These are phyloP conservation scores for Tylopilus intermedius DNA, from an alignment of 768 basidiomycete genomes.

Conservation along the genomic window DNA sequence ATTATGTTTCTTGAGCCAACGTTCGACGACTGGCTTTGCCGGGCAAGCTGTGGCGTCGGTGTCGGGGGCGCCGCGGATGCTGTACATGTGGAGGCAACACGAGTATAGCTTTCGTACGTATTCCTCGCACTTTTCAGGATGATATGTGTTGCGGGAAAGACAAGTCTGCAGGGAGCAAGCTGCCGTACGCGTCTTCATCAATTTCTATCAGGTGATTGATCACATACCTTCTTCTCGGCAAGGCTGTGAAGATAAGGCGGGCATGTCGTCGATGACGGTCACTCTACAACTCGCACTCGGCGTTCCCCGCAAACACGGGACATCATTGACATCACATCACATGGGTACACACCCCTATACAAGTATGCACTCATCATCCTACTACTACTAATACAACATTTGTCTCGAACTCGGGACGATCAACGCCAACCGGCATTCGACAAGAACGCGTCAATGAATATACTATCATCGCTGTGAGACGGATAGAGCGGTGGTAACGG, in stretches of 20 bases:
- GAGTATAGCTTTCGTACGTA: slow-evolving; percentile 50
- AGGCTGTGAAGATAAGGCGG: background rate
- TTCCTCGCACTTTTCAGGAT: slow-evolving; percentile 56
- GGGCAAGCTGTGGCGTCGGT: slow-evolving; percentile 62
- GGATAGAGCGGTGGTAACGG: background rate
- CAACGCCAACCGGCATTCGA: background rate
- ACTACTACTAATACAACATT: background rate
- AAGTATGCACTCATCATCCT: background rate
- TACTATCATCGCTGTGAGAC: background rate
- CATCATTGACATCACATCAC: background rate
- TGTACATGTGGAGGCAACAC: slow-evolving; percentile 61
- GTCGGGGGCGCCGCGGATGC: slow-evolving; percentile 18
- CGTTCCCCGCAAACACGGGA: background rate
- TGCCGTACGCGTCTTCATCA: slow-evolving; percentile 20
- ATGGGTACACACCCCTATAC: background rate
- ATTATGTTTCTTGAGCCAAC: slow-evolving; percentile 47
- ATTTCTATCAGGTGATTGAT: background rate
- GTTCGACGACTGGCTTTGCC: slow-evolving; percentile 42
- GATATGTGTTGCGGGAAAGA: slow-evolving; percentile 58
- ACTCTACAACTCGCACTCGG: background rate
- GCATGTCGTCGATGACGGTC: background rate
- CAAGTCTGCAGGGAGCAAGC: slow-evolving; percentile 64
- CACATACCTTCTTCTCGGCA: slow-evolving; percentile 27
- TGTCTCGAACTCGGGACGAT: slow-evolving; percentile 5
- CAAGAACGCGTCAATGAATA: background rate